These are phyloP conservation scores for Staphylotrichum tortipilum DNA, from an alignment of 495 filamentous ascomycete genomes.

Conservation along the genomic window DNA sequence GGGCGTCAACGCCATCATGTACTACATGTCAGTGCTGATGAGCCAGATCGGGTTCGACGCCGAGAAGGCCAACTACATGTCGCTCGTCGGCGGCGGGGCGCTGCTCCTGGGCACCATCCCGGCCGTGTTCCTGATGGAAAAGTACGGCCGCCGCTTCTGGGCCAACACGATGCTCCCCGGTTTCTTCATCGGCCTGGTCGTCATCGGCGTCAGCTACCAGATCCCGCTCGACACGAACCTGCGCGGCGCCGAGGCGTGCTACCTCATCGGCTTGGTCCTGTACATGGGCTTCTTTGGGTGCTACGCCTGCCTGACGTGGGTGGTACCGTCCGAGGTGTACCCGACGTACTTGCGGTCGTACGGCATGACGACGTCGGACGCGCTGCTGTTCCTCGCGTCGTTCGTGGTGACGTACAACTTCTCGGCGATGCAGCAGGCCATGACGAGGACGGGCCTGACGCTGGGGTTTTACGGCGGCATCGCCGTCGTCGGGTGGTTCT, in stretches of 20 bases:
- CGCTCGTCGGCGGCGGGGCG: conserved; percentile 2
- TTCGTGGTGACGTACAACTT: conserved; percentile 6
- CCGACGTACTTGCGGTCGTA: conserved; percentile 6
- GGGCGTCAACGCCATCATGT: conserved; percentile 7
- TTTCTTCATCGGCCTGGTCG: conserved; percentile 2
- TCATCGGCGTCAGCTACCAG: conserved; percentile 6
- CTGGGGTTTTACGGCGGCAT: conserved; percentile 4
- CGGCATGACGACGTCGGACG: conserved; percentile 3
- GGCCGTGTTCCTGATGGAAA: conserved; percentile 1
- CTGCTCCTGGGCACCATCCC: conserved; percentile 1
- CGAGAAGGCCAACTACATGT: conserved; percentile 6
- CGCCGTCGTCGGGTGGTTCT: neutral
- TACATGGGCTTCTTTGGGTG: conserved; percentile 6
- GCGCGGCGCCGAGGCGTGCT: neutral
- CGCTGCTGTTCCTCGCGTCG: conserved; percentile 2
- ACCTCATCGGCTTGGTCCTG: conserved; percentile 3
- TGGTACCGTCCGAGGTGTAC: conserved; percentile 6
- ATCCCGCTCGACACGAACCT: neutral
- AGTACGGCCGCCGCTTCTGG: conserved; percentile 5
- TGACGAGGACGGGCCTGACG: conserved; percentile 1
- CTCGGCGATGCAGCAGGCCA: conserved; percentile 3
- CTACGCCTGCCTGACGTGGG: conserved; percentile 3
- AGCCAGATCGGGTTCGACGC: conserved; percentile 3
- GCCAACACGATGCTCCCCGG: conserved; percentile 5
- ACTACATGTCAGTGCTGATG: conserved; percentile 7